Conservation (phyloP, 208 protist species). For the Kentomonas sorsogonicus region DNA sequence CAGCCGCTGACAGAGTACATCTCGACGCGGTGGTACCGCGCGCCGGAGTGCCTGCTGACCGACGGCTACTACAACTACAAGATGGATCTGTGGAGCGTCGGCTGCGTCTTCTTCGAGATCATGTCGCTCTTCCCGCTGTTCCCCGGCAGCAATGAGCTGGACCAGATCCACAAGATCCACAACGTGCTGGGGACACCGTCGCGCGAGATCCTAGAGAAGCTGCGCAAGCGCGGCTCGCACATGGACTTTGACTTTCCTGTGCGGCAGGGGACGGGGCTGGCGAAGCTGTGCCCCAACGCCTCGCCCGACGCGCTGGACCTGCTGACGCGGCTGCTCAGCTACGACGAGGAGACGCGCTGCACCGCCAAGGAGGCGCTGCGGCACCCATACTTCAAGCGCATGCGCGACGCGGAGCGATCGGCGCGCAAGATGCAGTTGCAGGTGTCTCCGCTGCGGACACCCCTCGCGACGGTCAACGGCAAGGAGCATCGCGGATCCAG, state of each 20-base stretch:
- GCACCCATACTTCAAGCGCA: constrained; percentile 78
- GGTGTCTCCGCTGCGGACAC: too few species aligned
- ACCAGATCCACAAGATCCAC: constrained; percentile 89
- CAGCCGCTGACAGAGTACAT: constrained; percentile 90
- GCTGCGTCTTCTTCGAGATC: constrained; percentile 88
- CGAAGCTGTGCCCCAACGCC: constrained; percentile 57
- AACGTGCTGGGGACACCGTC: constrained; percentile 89
- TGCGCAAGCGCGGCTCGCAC: constrained; percentile 52
- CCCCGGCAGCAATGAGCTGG: constrained; percentile 69
- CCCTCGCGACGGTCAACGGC: too few species aligned
- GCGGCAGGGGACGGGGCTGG: constrained; percentile 58
- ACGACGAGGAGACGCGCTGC: constrained; percentile 84
- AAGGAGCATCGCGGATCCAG: too few species aligned
- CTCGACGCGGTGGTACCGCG: constrained; percentile 91
- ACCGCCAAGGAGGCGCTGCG: constrained; percentile 89
- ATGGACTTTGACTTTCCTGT: constrained; percentile 70
- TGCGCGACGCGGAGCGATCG: constrained; percentile 7
- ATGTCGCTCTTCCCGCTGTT: constrained; percentile 78
- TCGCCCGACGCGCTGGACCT: constrained; percentile 80
- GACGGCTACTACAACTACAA: constrained; percentile 88
- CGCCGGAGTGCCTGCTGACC: constrained; percentile 89
- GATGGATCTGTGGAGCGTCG: constrained; percentile 89
- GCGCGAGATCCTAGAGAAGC: constrained; percentile 55
- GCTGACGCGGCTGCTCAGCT: constrained; percentile 76
- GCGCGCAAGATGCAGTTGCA: neutral